Evolutionary conservation across 176 grass and related monocot species (phyloP), one percentile per base, ranked within the genome.

Genomic region (Musa acuminata): DNA sequence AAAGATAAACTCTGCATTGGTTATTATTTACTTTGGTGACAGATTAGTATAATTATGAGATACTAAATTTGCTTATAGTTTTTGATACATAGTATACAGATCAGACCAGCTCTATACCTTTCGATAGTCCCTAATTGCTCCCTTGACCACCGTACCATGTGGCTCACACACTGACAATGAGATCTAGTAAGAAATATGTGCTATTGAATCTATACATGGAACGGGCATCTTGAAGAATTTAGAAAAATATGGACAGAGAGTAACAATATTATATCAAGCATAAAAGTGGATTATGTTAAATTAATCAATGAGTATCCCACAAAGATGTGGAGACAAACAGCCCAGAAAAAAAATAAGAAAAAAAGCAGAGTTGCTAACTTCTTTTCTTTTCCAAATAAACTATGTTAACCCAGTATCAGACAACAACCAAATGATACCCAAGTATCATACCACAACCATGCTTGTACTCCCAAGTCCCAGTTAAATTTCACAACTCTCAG

Each of bases 101-200:
- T 20, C 48, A 70, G 75, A 54, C 35, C 35, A 13, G 11, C 13
- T 13, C 54, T 54, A 81, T 66, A 87, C 89, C 84, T 87, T 83
- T 71, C 76, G 50, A 74, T 92, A 96, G 9, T 96, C 82, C 53
- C 55, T 68, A 55, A 96, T 84, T 80, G 92, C 84, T 70, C 89
- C 89, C 80, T 89, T 92, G 2, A 92, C 84, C 5, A 85, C 55
- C 1, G 67, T 71, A 67, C 72, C 59, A 71, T 85, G 90, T 29
- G 76, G 80, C 16, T 87, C 72, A 0, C 75, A 78, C 60, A 97
- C 93, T 92, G 79, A 50, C 59, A 77, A 65, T 19, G 49, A 43
- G 65, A 5, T 50, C 21, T 52, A 59, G 17, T 71, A 69, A 71
- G 16, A 71, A 84, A 73, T 9, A 84, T 51, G 51, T 48, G 14